These are phyloP conservation scores for Powellomyces hirtus DNA, from an alignment of 192 early-diverging fungal genomes.

Conservation along the genomic window DNA sequence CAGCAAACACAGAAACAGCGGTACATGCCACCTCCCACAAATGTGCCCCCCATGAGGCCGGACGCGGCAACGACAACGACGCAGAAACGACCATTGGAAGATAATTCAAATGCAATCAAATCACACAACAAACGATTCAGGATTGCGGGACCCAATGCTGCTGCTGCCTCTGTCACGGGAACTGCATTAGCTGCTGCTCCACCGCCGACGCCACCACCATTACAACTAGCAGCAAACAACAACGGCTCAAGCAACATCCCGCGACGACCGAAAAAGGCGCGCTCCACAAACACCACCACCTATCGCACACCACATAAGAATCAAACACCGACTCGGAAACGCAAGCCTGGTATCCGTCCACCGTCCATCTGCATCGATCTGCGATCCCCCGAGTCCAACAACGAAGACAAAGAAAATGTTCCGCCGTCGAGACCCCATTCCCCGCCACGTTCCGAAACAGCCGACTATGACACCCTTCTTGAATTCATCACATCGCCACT, in stretches of 20 bases:
- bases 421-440: too few relatives aligned
- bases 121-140: too few relatives aligned
- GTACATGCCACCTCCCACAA: too few relatives aligned
- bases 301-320: neutral
- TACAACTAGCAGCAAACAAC: neutral
- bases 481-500: neutral
- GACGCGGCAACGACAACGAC: neutral
- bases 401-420: too few relatives aligned
- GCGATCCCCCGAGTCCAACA: neutral
- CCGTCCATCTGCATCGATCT: neutral
- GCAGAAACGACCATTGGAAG: too few relatives aligned
- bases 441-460: neutral
- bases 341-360: too few relatives aligned
- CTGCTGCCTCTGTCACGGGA: too few relatives aligned
- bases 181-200: too few relatives aligned
- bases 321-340: neutral
- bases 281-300: neutral
- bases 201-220: neutral
- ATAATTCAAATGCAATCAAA: too few relatives aligned
- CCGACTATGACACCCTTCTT: neutral
- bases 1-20: neutral
- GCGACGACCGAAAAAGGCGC: neutral
- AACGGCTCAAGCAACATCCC: neutral
- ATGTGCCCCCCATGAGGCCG: too few relatives aligned
- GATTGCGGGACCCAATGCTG: too few relatives aligned